Conservation (phyloP, 768 basidiomycete species). For the Phylloporus sp. region DNA sequence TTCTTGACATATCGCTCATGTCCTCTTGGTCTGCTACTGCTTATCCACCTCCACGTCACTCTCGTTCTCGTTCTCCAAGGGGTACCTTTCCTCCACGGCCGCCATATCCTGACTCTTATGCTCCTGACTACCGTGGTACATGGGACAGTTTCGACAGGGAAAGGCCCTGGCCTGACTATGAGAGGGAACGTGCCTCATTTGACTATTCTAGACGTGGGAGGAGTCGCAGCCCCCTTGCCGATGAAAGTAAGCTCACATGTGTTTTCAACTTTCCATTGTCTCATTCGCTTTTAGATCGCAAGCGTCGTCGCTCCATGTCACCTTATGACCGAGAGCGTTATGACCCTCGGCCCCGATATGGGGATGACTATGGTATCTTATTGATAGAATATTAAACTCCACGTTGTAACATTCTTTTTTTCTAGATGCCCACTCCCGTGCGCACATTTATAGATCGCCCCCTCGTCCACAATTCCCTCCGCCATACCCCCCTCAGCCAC, state of each 20-base stretch:
- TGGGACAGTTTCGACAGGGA: constrained; percentile 76
- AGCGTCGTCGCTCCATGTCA: constrained; percentile 68
- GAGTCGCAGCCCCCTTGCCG: constrained; percentile 71
- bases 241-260: constrained; percentile 49
- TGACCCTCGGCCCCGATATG: constrained; percentile 78
- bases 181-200: constrained; percentile 64
- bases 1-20: constrained; percentile 50
- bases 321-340: constrained; percentile 83
- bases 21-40: constrained; percentile 68
- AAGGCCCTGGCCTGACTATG: constrained; percentile 58
- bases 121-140: constrained; percentile 55
- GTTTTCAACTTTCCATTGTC: neutral
- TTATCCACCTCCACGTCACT: constrained; percentile 73
- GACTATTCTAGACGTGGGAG: constrained; percentile 68
- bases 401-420: constrained; percentile 9
- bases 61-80: constrained; percentile 76
- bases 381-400: neutral
- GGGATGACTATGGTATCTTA: constrained; percentile 73
- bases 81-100: constrained; percentile 51
- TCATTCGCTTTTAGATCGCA: constrained; percentile 47
- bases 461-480: constrained; percentile 50
- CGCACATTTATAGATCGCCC: constrained; percentile 60
- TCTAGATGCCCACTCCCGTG: constrained; percentile 62
- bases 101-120: constrained; percentile 56
- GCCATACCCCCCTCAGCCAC: constrained; percentile 38